Conservation (phyloP, 2,329 filamentous ascomycete species). For the Ophioceras dolichostomum region DNA sequence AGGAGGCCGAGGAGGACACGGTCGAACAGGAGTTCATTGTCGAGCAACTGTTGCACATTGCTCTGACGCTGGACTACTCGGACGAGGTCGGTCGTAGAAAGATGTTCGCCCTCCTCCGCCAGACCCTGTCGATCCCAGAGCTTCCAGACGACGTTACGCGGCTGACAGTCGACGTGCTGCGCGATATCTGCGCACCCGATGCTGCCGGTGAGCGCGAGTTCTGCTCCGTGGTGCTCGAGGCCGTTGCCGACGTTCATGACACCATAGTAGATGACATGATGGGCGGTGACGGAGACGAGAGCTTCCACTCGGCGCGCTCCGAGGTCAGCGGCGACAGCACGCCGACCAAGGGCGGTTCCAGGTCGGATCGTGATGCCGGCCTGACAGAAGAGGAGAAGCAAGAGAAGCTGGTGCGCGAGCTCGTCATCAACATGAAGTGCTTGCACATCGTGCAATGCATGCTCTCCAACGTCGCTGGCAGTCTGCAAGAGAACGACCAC, state of each 20-base stretch:
- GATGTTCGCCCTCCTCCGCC: constrained; percentile 86
- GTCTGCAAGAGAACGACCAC: constrained; percentile 78
- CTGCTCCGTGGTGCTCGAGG: constrained; percentile 77
- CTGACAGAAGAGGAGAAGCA: constrained; percentile 53
- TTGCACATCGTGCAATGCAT: constrained; percentile 96
- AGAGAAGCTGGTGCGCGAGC: constrained; percentile 73
- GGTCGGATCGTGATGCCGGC: constrained; percentile 22
- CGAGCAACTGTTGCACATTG: constrained; percentile 88
- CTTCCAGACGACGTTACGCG: constrained; percentile 89
- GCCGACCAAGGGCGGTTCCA: constrained; percentile 32
- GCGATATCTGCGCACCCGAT: constrained; percentile 69
- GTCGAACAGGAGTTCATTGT: constrained; percentile 92
- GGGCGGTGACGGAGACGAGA: constrained; percentile 52
- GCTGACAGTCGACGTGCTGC: constrained; percentile 69
- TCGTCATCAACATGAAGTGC: constrained; percentile 97
- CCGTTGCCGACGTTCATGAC: constrained; percentile 92
- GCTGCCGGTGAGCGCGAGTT: constrained; percentile 69
- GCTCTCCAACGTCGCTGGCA: constrained; percentile 82
- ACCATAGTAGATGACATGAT: constrained; percentile 61
- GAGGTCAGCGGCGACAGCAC: constrained; percentile 61
- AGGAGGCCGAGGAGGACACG: constrained; percentile 64
- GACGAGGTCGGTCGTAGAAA: constrained; percentile 91
- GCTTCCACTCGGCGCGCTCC: constrained; percentile 87
- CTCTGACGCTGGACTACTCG: constrained; percentile 87
- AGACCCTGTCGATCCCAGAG: constrained; percentile 73